A percentile compares a stretch with the other conserved stretches of the same genome.
These are phyloP conservation scores for Nannochloris sp. DNA, from an alignment of 139 green algal species.

Conservation along the genomic window DNA sequence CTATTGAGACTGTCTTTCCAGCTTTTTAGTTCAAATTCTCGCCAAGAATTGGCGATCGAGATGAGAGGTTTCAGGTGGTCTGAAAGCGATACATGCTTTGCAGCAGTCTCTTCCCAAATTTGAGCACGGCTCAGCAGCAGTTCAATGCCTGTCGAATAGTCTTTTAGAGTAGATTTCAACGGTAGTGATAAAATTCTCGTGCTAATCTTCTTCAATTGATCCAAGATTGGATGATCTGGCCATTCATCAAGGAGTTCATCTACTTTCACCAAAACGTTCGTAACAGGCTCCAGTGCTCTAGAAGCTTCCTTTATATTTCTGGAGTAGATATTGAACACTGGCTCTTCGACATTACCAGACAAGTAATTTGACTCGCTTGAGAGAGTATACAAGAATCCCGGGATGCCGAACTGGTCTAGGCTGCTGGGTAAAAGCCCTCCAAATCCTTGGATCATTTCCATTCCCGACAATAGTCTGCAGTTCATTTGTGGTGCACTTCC, in stretches of 20 bases:
- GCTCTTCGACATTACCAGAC: neutral
- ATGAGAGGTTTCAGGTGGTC: constrained; percentile 51
- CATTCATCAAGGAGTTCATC: constrained; percentile 76
- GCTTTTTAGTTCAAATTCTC: constrained; percentile 74
- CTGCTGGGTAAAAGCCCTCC: too few relatives aligned
- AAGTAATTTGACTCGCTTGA: too few relatives aligned
- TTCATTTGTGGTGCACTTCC: too few relatives aligned
- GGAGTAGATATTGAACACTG: neutral
- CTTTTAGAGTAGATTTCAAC: constrained; percentile 61
- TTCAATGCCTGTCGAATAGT: constrained; percentile 83
- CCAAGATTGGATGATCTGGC: constrained; percentile 85
- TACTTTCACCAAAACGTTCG: constrained; percentile 44
- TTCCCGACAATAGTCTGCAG: too few relatives aligned
- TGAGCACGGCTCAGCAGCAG: constrained; percentile 78
- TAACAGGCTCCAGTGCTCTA: constrained; percentile 39
- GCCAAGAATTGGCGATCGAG: constrained; percentile 76
- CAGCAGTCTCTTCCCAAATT: constrained; percentile 91
- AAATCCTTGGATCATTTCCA: too few relatives aligned
- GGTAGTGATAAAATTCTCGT: constrained; percentile 66
- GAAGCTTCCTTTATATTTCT: constrained; percentile 69
- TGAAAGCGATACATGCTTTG: constrained; percentile 69
- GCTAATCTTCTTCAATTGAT: constrained; percentile 64
- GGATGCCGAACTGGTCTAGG: too few relatives aligned
- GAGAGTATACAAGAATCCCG: too few relatives aligned
- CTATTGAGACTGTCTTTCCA: constrained; percentile 67